These are phyloP conservation scores for Spiromastix sp. DNA, from an alignment of 2,329 filamentous ascomycete species.

Conservation along the genomic window DNA sequence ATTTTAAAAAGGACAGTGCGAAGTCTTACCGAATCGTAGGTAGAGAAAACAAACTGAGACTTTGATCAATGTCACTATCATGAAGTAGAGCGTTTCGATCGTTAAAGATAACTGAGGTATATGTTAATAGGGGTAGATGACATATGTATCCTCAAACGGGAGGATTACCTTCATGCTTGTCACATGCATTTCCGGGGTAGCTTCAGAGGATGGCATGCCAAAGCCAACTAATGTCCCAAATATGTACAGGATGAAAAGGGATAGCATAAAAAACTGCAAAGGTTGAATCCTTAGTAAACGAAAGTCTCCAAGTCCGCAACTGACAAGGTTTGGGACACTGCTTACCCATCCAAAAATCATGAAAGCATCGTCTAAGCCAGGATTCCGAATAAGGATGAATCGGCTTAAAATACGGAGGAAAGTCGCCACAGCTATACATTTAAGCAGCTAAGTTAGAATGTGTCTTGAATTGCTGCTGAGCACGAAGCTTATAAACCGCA, in stretches of 20 bases:
- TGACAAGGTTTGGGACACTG: no score
- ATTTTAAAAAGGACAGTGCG: background rate
- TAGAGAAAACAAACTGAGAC: background rate
- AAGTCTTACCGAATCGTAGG: background rate
- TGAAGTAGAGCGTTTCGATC: background rate
- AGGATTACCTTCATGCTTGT: no score
- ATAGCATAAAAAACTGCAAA: background rate
- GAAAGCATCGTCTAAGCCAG: background rate
- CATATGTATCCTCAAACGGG: no score
- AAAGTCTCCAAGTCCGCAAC: no score
- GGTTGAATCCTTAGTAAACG: no score
- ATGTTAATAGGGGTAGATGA: no score
- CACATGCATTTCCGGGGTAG: no score
- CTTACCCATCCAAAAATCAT: background rate
- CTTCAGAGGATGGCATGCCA: background rate
- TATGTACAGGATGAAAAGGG: background rate
- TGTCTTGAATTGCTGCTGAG: no score
- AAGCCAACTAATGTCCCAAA: background rate
- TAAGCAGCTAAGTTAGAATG: background rate
- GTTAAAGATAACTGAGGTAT: background rate
- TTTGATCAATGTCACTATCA: background rate
- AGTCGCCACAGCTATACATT: background rate
- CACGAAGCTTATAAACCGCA: no score
- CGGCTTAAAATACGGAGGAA: background rate
- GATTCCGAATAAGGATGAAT: constrained; percentile 1